Evolutionary conservation across 768 basidiomycete species (phyloP).

Genomic region (Asterophora parasitica): DNA sequence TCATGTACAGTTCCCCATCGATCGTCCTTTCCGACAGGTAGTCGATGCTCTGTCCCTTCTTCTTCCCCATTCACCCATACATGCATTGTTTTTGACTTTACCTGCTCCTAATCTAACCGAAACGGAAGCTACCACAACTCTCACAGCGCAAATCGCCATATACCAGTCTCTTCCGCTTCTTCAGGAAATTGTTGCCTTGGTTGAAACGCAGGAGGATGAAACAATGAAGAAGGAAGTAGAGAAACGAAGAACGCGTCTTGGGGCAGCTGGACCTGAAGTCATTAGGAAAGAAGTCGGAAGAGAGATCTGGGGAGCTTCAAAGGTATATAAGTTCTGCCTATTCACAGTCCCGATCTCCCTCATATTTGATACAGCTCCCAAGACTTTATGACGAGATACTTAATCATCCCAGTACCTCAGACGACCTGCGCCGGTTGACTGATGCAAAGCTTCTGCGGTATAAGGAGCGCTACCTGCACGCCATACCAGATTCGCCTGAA

Average conservation of each 20-base stretch:
- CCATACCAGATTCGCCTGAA: conserved; percentile 43
- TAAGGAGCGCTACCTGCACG: conserved; percentile 55
- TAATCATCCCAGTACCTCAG: conserved; percentile 73
- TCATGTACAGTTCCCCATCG: background rate
- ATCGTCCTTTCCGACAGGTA: conserved; percentile 39
- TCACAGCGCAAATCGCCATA: conserved; percentile 53
- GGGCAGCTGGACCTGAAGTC: conserved; percentile 55
- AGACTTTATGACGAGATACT: conserved; percentile 72
- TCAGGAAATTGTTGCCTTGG: conserved; percentile 62
- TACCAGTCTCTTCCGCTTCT: conserved; percentile 68
- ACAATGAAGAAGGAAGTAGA: conserved; percentile 63
- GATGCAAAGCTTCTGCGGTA: conserved; percentile 73
- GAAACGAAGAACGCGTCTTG: conserved; percentile 73
- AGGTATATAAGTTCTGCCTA: conserved; percentile 33
- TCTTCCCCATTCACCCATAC: conserved; percentile 70
- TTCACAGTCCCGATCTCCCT: conserved; percentile 5
- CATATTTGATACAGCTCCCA: conserved; percentile 49
- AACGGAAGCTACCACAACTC: conserved; percentile 58
- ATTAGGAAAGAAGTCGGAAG: conserved; percentile 58
- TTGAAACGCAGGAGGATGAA: conserved; percentile 60
- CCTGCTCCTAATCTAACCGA: conserved; percentile 76
- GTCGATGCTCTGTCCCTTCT: conserved; percentile 61
- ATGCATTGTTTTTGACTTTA: conserved; percentile 55
- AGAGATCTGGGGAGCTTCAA: conserved; percentile 60
- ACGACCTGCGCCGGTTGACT: conserved; percentile 70